Base-by-base conservation (phyloP, 257 asterid genomes). In the Primulina tabacum region DNA sequence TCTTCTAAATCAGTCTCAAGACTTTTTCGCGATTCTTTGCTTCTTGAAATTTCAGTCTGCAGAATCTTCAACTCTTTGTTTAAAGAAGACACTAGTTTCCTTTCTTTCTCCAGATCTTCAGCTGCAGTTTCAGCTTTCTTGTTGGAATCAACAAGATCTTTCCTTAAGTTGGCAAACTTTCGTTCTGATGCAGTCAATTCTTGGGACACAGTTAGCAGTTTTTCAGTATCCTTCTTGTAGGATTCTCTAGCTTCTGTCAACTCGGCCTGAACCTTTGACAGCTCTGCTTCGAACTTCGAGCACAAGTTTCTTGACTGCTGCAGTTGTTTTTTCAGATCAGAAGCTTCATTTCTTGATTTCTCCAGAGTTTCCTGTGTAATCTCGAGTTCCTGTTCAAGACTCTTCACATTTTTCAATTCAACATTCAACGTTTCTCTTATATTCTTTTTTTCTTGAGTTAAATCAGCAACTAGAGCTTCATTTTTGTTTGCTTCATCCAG, bases 1-100 rank as follows among this genome's bases (percentile, higher is more conserved):
- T 77, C 85, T 37, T 80, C 86, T 71, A 90, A 50, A 60, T 87
- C 89, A 17, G 53, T 73, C 77, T 90, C 89, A 52, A 93, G 83
- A 43, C 71, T 75, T 61, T 77, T 80, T 6, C 88, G 81, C 2
- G 75, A 78, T 81, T 85, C 92, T 40, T 38, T 73, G 53, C 84
- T 90, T 76, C 76, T 74, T 34, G 66, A 70, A 35, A 73, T 55
- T 55, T 82, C 85, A 8, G 83, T 47, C 74, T 88, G 88, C 28
- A 84, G 71, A 65, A 64, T 43, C 70, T 75, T 74, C 68, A 90
- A 73, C 70, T 88, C 95, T 29, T 78, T 62, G 33, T 80, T 77
- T 79, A 88, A 74, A 50, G 86, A 71, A 57, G 80, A 80, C 21
- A 71, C 29, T 2, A 58, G 40, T 62, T 66, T 74, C 80, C 79